Percentiles rank a stretch among this genome's conserved stretches.
Evolutionary conservation across 495 filamentous ascomycete species (phyloP).

Genomic region (Neurospora sp.): DNA sequence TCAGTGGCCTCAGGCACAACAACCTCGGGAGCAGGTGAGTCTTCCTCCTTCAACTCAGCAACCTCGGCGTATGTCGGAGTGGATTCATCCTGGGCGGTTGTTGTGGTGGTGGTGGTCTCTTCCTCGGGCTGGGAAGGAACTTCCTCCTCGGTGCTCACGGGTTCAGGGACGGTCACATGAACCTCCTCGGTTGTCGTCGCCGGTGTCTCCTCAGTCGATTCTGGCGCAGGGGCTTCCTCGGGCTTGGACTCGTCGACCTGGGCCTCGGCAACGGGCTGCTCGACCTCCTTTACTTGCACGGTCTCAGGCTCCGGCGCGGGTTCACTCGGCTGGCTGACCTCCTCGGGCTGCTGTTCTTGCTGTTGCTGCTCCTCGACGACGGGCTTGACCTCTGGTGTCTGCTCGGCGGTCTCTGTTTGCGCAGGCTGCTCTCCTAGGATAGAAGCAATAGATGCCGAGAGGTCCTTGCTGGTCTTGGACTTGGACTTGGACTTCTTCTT

Average conservation of each 20-base stretch:
- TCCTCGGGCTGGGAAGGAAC: constrained; percentile 2
- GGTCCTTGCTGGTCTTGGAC: background rate
- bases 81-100: background rate
- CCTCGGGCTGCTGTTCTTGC: background rate
- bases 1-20: background rate
- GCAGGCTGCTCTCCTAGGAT: background rate
- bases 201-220: background rate
- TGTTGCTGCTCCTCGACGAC: background rate
- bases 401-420: background rate
- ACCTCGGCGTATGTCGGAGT: background rate
- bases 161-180: background rate
- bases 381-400: background rate
- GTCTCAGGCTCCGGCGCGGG: background rate
- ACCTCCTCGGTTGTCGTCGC: background rate
- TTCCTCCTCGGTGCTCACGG: background rate
- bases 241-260: constrained; percentile 1
- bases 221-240: background rate
- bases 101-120: background rate
- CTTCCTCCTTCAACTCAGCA: background rate
- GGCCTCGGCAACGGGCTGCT: background rate
- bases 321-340: background rate
- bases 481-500: constrained; percentile 6
- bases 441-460: background rate
- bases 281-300: constrained; percentile 1
- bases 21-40: constrained; percentile 2